phyloP scores from a whole-genome alignment of 192 early-diverging fungal genomes.

The Pilaira anomala region DNA sequence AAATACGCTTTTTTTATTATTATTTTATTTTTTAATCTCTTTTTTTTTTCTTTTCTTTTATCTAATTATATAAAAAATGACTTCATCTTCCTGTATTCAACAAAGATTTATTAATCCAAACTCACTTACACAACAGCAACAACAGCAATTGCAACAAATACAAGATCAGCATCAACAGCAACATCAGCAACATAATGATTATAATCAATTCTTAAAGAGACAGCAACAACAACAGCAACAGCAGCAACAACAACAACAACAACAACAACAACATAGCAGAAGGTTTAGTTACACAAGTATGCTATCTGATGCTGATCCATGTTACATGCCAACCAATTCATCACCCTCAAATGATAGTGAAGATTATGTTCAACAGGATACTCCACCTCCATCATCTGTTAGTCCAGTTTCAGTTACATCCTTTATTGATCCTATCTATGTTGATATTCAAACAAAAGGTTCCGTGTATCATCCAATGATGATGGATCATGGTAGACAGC shows the following conservation, averaged over 20 bases:
- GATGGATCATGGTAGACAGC: not conserved
- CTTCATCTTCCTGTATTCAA: conserved; percentile 14
- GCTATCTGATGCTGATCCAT: conserved; percentile 12
- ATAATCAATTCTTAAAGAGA: conserved; percentile 11
- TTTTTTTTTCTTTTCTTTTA: not conserved
- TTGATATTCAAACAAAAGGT: not conserved
- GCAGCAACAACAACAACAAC: too few relatives aligned
- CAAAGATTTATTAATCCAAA: conserved; percentile 15
- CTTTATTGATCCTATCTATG: not conserved
- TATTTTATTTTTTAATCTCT: conserved; percentile 1
- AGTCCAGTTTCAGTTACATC: not conserved
- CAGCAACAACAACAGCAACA: not conserved
- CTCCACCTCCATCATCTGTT: not conserved
- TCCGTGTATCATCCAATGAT: not conserved
- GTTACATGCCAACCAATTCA: not conserved
- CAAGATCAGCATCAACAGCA: not conserved
- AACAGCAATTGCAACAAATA: not conserved
- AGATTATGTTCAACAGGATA: not conserved
- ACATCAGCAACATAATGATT: not conserved
- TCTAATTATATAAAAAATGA: not conserved
- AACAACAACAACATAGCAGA: conserved; percentile 7
- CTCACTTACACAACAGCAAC: conserved; percentile 2
- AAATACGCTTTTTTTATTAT: not conserved
- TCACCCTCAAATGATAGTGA: conserved; percentile 11
- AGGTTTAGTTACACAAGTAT: conserved; percentile 14